phyloP scores from a whole-genome alignment of 169 alveolate genomes.

The Plasmodium chabaudi region DNA sequence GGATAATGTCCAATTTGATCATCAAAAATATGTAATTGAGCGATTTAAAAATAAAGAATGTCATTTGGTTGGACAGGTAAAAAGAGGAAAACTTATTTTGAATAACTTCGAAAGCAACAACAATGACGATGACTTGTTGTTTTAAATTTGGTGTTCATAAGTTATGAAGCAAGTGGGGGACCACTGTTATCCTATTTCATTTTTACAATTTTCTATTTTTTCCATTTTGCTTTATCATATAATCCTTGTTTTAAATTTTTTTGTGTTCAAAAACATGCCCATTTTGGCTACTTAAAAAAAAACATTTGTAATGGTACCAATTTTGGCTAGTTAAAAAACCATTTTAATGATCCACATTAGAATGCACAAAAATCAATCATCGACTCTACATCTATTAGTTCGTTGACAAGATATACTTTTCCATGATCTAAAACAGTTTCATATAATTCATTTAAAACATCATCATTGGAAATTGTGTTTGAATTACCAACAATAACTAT shows the following conservation, averaged over 20 bases:
- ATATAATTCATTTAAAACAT: slow-evolving; percentile 43
- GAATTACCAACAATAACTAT: slow-evolving; percentile 87
- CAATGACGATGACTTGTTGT: slow-evolving; percentile 40
- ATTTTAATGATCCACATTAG: background rate
- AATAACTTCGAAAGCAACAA: slow-evolving; percentile 57
- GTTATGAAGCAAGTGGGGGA: too few species aligned
- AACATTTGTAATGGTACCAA: too few species aligned
- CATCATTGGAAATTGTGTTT: slow-evolving; percentile 75
- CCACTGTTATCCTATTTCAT: too few species aligned
- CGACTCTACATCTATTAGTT: slow-evolving; percentile 46
- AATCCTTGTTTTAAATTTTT: too few species aligned
- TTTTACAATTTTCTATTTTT: too few species aligned
- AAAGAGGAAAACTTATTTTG: slow-evolving; percentile 65
- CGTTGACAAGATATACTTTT: slow-evolving; percentile 56
- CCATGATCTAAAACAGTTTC: slow-evolving; percentile 48
- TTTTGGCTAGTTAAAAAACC: background rate
- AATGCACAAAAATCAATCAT: background rate
- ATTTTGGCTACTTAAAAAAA: too few species aligned
- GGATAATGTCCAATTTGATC: slow-evolving; percentile 60
- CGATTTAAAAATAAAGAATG: slow-evolving; percentile 56
- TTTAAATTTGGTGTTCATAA: background rate
- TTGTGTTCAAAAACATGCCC: too few species aligned
- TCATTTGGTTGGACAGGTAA: slow-evolving; percentile 48
- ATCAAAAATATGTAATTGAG: slow-evolving; percentile 54
- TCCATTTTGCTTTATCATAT: too few species aligned